Conservation (phyloP, 1,139 yeast genomes). For the Kurtzmaniella quercitrusa region DNA sequence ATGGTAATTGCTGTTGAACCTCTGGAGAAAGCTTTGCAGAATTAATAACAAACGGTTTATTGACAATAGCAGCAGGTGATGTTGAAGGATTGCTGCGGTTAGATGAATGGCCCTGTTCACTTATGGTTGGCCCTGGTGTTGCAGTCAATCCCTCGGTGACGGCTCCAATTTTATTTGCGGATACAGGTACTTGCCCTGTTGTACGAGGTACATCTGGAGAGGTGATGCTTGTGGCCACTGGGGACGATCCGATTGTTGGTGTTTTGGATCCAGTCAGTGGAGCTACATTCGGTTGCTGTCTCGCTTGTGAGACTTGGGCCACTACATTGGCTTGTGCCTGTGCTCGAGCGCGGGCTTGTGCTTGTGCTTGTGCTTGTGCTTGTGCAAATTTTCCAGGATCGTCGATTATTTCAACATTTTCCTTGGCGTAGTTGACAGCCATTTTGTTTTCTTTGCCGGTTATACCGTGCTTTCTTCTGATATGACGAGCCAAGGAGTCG, state of each 20-base stretch:
- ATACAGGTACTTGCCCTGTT: neutral
- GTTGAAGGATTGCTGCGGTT: neutral
- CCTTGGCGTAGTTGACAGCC: slow-evolving; percentile 48
- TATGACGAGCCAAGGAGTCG: slow-evolving; percentile 45
- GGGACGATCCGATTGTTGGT: neutral
- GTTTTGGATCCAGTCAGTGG: neutral
- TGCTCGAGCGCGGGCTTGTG: slow-evolving; percentile 5
- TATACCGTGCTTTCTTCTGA: slow-evolving; percentile 43
- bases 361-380: slow-evolving; percentile 8
- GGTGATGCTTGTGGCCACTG: neutral
- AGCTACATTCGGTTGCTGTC: neutral
- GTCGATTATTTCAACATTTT: slow-evolving; percentile 37
- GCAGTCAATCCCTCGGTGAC: neutral
- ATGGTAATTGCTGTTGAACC: slow-evolving; percentile 10
- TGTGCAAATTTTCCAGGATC: slow-evolving; percentile 16
- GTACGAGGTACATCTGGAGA: neutral
- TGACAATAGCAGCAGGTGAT: neutral
- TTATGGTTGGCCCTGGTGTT: neutral
- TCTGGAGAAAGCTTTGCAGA: slow-evolving; percentile 2
- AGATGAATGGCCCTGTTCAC: neutral
- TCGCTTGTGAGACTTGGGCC: neutral
- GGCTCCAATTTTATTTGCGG: neutral
- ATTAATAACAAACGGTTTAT: neutral
- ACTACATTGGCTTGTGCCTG: neutral
- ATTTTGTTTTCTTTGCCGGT: slow-evolving; percentile 45